Conservation (phyloP, 2,329 filamentous ascomycete genomes). For the Hypocreales sp. region DNA sequence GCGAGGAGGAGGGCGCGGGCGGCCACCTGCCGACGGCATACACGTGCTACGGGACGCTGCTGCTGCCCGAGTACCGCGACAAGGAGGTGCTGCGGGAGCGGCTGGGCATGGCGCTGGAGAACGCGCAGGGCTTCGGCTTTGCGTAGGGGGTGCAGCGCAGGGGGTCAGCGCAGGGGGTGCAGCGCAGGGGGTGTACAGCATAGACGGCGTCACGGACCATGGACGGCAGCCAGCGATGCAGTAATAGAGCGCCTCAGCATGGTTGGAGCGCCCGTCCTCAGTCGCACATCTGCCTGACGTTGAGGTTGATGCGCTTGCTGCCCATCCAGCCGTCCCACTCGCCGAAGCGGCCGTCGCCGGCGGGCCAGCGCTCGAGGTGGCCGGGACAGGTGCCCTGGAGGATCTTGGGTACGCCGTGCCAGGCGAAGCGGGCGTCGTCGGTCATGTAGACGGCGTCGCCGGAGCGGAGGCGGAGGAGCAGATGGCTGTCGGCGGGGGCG, state of each 20-base stretch:
- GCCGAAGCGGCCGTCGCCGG: slow-evolving; percentile 35
- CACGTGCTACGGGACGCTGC: slow-evolving; percentile 82
- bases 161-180: not conserved
- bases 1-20: slow-evolving; percentile 37
- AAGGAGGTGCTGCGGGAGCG: slow-evolving; percentile 57
- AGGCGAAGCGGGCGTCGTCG: slow-evolving; percentile 66
- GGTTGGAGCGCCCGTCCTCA: too few species aligned
- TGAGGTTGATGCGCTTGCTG: slow-evolving; percentile 78
- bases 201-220: too few species aligned
- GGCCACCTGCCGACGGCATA: slow-evolving; percentile 67
- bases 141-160: too few species aligned
- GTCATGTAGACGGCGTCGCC: slow-evolving; percentile 90
- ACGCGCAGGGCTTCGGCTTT: slow-evolving; percentile 80
- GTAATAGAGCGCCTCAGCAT: too few species aligned
- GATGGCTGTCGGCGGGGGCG: slow-evolving; percentile 8
- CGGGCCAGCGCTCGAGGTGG: slow-evolving; percentile 63
- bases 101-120: slow-evolving; percentile 72
- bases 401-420: slow-evolving; percentile 90
- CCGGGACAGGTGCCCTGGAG: slow-evolving; percentile 63
- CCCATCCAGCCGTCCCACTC: slow-evolving; percentile 79
- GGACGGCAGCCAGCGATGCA: too few species aligned
- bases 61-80: slow-evolving; percentile 69
- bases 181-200: too few species aligned
- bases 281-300: slow-evolving; percentile 76
- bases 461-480: slow-evolving; percentile 56